Base-by-base conservation (phyloP, 2,329 filamentous ascomycete species). In the Fusarium sp. region DNA sequence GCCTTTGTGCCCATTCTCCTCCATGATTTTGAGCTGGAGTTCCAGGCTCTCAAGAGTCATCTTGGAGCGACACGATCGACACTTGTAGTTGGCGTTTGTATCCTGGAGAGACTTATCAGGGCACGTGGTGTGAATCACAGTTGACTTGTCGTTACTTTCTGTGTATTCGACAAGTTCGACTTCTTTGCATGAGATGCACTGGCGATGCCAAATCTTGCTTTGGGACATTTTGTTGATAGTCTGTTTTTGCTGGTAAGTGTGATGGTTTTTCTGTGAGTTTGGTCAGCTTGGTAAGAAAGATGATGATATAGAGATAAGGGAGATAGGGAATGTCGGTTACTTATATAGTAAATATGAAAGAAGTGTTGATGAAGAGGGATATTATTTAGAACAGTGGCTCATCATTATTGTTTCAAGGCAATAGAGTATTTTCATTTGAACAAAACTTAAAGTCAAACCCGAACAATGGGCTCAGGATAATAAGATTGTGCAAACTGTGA, bases 21-120 rank as follows among this genome's bases (percentile, higher is more conserved):
- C 21, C 52, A 48, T 48, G 9, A 58, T 36, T 26, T 44, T 15
- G n/a, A 38, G 17, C n/a, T 60, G 62, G n/a, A 54, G 26, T 17
- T 49, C 34, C 14, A 43, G 36, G 5, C 47, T 49, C 21, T 45
- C 32, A 14, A 32, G n/a, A 9, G 49, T 39, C 23, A 48, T 43
- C 10, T 21, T 20, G 9, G 42, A 48, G 21, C 54, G 62, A 40
- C 62, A 65, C 7, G 47, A 12, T 3, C 62, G 43, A 5, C 62
- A 65, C 5, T n/a, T 28, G 40, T 44, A 65, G 36, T 59, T 59
- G n/a, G 11, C 30, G 30, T 59, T 34, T 15, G 42, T 40, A 30
- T 58, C 61, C 15, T 34, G 19, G 5, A 64, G 19, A 15, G 42
- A 44, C 4, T 32, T 10, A 6, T 47, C 21, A 3, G 46, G 61